phyloP scores from a whole-genome alignment of 768 basidiomycete genomes.

The Boletus patriciae region DNA sequence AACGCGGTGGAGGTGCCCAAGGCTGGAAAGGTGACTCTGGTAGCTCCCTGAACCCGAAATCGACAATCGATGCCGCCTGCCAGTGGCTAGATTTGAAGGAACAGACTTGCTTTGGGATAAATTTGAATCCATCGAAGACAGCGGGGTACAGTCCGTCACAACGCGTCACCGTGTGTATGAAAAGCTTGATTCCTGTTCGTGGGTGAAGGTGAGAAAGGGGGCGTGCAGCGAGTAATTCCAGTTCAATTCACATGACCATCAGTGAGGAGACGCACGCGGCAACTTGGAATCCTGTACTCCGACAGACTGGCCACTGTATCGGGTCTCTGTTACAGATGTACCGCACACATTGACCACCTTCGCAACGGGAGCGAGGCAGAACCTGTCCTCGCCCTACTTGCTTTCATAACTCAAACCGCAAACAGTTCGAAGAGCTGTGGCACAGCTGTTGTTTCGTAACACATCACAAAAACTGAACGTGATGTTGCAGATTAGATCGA shows the following conservation, averaged over 20 bases:
- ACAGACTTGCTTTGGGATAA: conserved; percentile 29
- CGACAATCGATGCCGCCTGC: conserved; percentile 21
- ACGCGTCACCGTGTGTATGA: not conserved
- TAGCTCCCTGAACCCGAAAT: conserved; percentile 42
- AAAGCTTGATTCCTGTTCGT: not conserved
- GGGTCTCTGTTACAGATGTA: not conserved
- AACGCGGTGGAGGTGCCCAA: conserved; percentile 44
- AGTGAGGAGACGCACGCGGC: not conserved
- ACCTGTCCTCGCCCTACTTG: not conserved
- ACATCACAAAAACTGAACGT: not conserved
- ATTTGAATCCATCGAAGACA: conserved; percentile 12
- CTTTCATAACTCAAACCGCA: conserved; percentile 2
- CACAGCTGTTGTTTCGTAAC: not conserved
- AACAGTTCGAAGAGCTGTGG: not conserved
- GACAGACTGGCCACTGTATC: not conserved
- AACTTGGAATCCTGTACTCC: conserved; percentile 8
- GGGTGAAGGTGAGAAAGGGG: not conserved
- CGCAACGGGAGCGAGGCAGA: not conserved
- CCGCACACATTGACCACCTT: not conserved
- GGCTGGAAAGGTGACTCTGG: conserved; percentile 46
- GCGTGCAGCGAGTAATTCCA: not conserved
- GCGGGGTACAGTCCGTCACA: not conserved
- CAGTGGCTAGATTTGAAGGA: conserved; percentile 18
- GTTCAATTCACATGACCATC: not conserved
- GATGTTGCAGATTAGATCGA: conserved; percentile 15